phyloP scores from a whole-genome alignment of 2,329 filamentous ascomycete genomes.

The Emergomyces africanus region DNA sequence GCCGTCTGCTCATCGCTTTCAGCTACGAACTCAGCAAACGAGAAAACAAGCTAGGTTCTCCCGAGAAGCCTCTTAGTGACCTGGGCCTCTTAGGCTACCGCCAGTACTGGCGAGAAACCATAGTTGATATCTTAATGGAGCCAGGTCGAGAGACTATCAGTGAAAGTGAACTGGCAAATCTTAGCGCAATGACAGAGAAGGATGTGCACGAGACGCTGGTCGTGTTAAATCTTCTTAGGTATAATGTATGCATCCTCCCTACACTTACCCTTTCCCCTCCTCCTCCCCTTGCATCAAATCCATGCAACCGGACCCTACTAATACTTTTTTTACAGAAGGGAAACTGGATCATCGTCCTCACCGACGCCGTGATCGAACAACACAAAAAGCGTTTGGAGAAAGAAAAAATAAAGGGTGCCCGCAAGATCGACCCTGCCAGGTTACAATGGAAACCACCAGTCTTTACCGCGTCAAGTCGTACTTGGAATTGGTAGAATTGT shows the following conservation, averaged over 20 bases:
- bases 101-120: conserved; percentile 94
- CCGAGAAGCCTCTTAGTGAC: conserved; percentile 93
- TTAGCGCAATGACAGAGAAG: conserved; percentile 89
- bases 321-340: conserved; percentile 48
- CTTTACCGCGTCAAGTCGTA: conserved; percentile 77
- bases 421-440: conserved; percentile 58
- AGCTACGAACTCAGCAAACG: conserved; percentile 94
- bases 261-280: background rate
- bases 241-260: conserved; percentile 44
- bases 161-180: conserved; percentile 68
- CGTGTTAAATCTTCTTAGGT: conserved; percentile 87
- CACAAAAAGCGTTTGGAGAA: conserved; percentile 62
- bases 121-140: conserved; percentile 73
- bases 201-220: conserved; percentile 93
- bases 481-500: conserved; percentile 72
- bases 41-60: conserved; percentile 87
- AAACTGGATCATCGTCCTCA: conserved; percentile 90
- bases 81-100: conserved; percentile 85
- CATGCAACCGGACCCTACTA: background rate
- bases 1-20: conserved; percentile 87
- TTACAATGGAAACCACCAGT: conserved; percentile 95
- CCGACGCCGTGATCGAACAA: conserved; percentile 62
- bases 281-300: too few species aligned
- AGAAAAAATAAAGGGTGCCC: conserved; percentile 63
- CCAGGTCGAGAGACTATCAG: conserved; percentile 54